A percentile compares a stretch with the other conserved stretches of the same genome.
Conservation (phyloP, 768 basidiomycete genomes). For the Lentinula lateritia region DNA sequence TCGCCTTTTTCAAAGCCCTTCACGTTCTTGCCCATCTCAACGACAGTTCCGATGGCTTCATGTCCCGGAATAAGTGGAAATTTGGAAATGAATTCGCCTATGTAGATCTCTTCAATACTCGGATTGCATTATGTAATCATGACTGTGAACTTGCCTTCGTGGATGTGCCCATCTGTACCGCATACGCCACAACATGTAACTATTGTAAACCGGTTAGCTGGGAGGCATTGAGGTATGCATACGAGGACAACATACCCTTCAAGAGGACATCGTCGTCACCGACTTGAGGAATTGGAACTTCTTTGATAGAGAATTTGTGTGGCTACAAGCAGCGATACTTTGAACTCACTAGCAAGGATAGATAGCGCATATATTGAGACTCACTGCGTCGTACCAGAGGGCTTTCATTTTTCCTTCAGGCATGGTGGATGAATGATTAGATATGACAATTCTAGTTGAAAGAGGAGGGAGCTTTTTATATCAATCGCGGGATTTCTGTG, state of each 20-base stretch:
- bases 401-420: constrained; percentile 68
- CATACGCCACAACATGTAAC: constrained; percentile 47
- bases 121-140: background rate
- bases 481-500: background rate
- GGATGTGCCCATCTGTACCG: constrained; percentile 61
- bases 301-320: constrained; percentile 57
- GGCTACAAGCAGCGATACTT: constrained; percentile 36
- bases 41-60: constrained; percentile 68
- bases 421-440: constrained; percentile 25
- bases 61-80: constrained; percentile 76
- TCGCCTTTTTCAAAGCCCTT: constrained; percentile 73
- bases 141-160: constrained; percentile 33
- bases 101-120: background rate
- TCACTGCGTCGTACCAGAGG: constrained; percentile 63
- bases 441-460: too few relatives aligned
- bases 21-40: constrained; percentile 76
- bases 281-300: constrained; percentile 61
- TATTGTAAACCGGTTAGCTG: constrained; percentile 11
- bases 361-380: constrained; percentile 8
- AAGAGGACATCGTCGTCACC: constrained; percentile 69
- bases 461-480: background rate
- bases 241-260: constrained; percentile 44
- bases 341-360: background rate
- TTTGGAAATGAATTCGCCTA: constrained; percentile 56
- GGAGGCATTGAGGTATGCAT: background rate